Base-by-base conservation (phyloP, 169 alveolate species). In the Eimeria praecox region DNA sequence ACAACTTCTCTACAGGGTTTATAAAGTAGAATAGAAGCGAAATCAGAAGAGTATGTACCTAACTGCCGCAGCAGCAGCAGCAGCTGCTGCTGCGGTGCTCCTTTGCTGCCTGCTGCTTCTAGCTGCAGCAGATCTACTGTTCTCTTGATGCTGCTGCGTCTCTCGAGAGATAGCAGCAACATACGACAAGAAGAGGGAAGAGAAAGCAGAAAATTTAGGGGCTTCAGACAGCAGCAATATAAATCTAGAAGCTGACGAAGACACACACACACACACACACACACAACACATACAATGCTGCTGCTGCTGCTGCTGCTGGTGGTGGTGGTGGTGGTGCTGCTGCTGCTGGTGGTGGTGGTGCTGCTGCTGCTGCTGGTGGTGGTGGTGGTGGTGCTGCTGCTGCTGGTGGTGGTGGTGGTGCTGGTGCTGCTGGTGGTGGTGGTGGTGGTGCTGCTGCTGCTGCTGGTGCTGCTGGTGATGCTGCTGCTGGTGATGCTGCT, bases 61-160 rank as follows among this genome's bases (percentile, higher is more conserved):
- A 69, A n/a, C 14, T n/a, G 80, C 35, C 35, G 42, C 12, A 69
- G 35, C 16, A 22, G 35, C 27, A 9, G 16, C 80, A 69, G 80
- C 80, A 69, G 80, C 80, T 69, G 80, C 80, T n/a, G 80, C 80
- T 69, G 12, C 80, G n/a, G 80, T 22, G 22, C 71, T 22, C 71
- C 71, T 69, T n/a, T 69, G 16, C 42, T 35, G 12, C n/a, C 80
- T 69, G 27, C 42, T 18, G 27, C 80, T 18, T 9, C 27, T 18
- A 9, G 80, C 80, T 22, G 80, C 80, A n/a, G 12, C 80, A 69
- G n/a, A 16, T 69, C 42, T 35, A 24, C 80, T 69, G 12, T n/a
- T 18, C 35, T 9, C 42, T 24, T n/a, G 8, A n/a, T 69, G 80
- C 80, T 18, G 35, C 80, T 69, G 42, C 80, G 27, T 35, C n/a